Evolutionary conservation across 192 early-diverging fungal species (phyloP), one percentile per base, ranked within the genome.

Genomic region (Backusella morwellensis): DNA sequence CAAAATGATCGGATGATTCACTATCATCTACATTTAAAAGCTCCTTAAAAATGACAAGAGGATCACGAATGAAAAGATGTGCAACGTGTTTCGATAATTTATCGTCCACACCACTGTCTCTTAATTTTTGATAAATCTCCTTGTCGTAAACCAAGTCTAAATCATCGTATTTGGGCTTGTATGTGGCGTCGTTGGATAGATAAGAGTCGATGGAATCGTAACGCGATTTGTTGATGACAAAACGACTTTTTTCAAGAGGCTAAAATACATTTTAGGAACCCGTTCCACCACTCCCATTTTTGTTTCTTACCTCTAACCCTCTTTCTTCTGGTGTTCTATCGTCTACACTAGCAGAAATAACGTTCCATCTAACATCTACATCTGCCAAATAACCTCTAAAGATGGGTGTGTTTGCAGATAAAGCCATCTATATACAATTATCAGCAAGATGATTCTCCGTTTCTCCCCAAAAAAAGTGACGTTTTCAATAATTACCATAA

Each of bases 11-110:
- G 0, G 94, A 92, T 36, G 88, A 92, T 12, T 86, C 82, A n/a
- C 86, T 81, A 76, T 99, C 92, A 82, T 98, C 94, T 67, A 95
- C 89, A 38, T 97, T 86, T 68, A 98, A 82, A 50, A 97, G 82
- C 85, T 99, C 98, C 75, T 92, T 80, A 76, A 95, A 99, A 21
- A 99, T 91, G 15, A 99, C 97, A 66, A 99, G 87, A 67, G 98
- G 98, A 74, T 99, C 98, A 59, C 98, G 95, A 75, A 99, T 99
- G 80, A 98, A 99, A 81, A 99, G 86, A 80, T 98, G 97, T 2
- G 97, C 91, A 79, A 97, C 88, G 81, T 99, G 98, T 66, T 89
- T 90, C 5, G 98, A 96, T 59, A 99, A 85, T 68, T 92, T 81
- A 66, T 96, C 91, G 78, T 99, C 98, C 66, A 98, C 87, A 12